Percentiles rank a stretch among this genome's conserved stretches.
phyloP scores from a whole-genome alignment of 768 basidiomycete species.

The Hygrocybe coccinea region DNA sequence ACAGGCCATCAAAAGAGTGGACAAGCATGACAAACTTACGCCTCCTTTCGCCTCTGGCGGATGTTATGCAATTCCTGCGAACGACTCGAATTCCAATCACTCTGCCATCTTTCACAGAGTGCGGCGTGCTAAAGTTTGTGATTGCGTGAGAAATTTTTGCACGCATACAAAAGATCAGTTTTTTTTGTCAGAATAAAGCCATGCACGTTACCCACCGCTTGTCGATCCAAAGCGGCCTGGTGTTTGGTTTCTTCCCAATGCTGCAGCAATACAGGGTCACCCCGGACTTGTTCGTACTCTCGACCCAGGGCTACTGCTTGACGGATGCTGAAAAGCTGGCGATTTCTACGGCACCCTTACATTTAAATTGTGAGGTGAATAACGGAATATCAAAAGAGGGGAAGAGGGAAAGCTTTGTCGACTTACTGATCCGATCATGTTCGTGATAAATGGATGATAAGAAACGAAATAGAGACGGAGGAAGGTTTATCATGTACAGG shows the following conservation, averaged over 20 bases:
- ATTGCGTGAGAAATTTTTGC: too few species aligned
- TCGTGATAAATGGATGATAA: neutral
- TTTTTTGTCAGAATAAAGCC: too few species aligned
- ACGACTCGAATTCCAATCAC: slow-evolving; percentile 6
- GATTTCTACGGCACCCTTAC: neutral
- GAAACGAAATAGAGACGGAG: neutral
- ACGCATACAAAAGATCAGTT: neutral
- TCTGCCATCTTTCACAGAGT: slow-evolving; percentile 13
- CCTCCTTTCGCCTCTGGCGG: slow-evolving; percentile 12
- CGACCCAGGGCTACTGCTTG: neutral
- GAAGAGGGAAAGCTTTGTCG: neutral
- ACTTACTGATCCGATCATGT: neutral
- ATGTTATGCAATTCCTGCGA: slow-evolving; percentile 11
- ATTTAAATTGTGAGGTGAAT: neutral
- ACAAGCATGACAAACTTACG: too few species aligned
- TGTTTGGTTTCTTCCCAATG: neutral
- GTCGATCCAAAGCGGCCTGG: neutral
- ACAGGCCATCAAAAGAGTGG: too few species aligned
- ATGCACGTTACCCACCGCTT: neutral
- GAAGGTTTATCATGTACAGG: neutral
- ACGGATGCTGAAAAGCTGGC: neutral
- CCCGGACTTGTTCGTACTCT: neutral
- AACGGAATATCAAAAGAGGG: neutral
- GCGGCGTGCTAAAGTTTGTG: slow-evolving; percentile 20
- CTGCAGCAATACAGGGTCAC: neutral